These are phyloP conservation scores for Xylaria sp. DNA, from an alignment of 2,329 filamentous ascomycete species.

Conservation along the genomic window DNA sequence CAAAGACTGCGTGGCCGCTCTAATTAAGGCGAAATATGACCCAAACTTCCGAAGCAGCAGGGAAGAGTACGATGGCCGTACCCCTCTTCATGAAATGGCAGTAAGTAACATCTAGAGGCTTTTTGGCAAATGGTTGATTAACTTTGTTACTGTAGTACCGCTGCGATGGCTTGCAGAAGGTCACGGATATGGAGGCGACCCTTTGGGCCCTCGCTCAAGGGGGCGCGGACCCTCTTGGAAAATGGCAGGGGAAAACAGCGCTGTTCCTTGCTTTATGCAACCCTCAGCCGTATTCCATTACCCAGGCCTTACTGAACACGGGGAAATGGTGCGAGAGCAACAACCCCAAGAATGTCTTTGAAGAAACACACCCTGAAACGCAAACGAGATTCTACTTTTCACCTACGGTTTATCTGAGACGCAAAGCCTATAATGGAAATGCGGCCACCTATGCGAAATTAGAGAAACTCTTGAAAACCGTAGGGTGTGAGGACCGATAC, in stretches of 20 bases:
- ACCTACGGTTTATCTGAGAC: constrained; percentile 40
- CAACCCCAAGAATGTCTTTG: constrained; percentile 37
- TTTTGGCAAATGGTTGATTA: no score
- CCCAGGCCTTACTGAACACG: constrained; percentile 34
- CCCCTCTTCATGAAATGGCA: constrained; percentile 39
- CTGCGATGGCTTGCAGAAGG: constrained; percentile 27
- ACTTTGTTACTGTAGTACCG: constrained; percentile 12
- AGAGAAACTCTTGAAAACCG: constrained; percentile 11
- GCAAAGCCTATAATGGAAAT: constrained; percentile 17
- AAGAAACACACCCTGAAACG: constrained; percentile 29
- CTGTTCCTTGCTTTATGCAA: constrained; percentile 43
- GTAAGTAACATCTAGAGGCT: not conserved
- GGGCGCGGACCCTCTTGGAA: constrained; percentile 35
- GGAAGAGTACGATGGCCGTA: constrained; percentile 35
- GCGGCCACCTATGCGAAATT: not conserved
- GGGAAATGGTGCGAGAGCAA: constrained; percentile 35
- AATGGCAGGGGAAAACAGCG: constrained; percentile 38
- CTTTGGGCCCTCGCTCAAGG: constrained; percentile 35
- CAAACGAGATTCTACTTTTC: constrained; percentile 36
- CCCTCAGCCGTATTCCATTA: constrained; percentile 34
- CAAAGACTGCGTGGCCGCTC: constrained; percentile 29
- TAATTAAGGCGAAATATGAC: constrained; percentile 39
- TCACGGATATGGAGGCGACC: constrained; percentile 31
- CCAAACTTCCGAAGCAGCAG: constrained; percentile 38
- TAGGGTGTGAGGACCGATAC: constrained; percentile 18